Conservation (phyloP, 257 asterid species). For the Solanum arcanum region DNA sequence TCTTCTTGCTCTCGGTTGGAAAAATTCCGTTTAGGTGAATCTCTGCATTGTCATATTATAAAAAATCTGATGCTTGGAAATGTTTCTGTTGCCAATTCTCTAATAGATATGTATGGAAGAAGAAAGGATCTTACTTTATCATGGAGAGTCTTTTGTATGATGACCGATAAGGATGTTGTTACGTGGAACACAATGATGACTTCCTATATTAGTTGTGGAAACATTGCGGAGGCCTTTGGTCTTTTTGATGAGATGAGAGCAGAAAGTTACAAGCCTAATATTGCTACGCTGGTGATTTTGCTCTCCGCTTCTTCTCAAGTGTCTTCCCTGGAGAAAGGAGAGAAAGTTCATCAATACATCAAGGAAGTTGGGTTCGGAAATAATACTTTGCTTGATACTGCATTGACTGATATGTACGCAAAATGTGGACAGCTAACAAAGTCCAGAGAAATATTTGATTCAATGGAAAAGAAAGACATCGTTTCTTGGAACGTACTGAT, state of each 20-base stretch:
- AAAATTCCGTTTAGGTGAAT: conserved; percentile 28
- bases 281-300: conserved; percentile 40
- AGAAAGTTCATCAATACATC: conserved; percentile 35
- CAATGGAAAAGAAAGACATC: conserved; percentile 35
- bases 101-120: conserved; percentile 61
- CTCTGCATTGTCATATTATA: conserved; percentile 50
- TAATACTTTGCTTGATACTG: conserved; percentile 44
- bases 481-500: conserved; percentile 77
- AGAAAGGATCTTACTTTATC: conserved; percentile 31
- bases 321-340: conserved; percentile 47
- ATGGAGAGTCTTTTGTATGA: conserved; percentile 23
- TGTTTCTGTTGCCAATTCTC: conserved; percentile 48
- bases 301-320: conserved; percentile 58
- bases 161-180: conserved; percentile 24
- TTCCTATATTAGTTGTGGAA: conserved; percentile 32
- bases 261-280: conserved; percentile 39
- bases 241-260: conserved; percentile 46
- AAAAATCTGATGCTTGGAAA: conserved; percentile 23
- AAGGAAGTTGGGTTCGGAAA: conserved; percentile 17
- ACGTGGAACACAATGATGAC: conserved; percentile 68
- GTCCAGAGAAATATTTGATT: conserved; percentile 52
- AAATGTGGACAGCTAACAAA: conserved; percentile 55
- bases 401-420: conserved; percentile 69
- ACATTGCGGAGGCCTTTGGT: conserved; percentile 28
- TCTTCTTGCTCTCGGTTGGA: conserved; percentile 52